phyloP scores from a whole-genome alignment of 345 rosid genomes.

The Stellera chamaejasme region DNA sequence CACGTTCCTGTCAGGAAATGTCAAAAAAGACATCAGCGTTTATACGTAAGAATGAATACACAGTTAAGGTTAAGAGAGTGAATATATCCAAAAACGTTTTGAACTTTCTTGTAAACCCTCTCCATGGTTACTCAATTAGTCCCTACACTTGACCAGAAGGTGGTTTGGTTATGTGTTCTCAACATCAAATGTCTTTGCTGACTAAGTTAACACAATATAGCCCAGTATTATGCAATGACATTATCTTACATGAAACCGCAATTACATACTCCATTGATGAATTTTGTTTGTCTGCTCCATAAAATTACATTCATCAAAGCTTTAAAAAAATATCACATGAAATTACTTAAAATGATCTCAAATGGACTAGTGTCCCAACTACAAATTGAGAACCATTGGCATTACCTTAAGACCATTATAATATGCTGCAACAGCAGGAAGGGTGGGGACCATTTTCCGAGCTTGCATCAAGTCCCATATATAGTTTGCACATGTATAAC shows the following conservation, averaged over 20 bases:
- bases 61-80: neutral
- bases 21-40: neutral
- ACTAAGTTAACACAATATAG: no score
- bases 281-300: no score
- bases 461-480: constrained; percentile 91
- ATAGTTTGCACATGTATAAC: constrained; percentile 74
- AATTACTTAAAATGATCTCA: no score
- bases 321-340: no score
- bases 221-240: no score
- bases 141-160: no score
- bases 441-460: constrained; percentile 33
- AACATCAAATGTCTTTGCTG: no score
- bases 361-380: neutral
- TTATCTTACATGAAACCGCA: no score
- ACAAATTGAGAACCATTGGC: neutral
- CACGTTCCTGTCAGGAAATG: constrained; percentile 45
- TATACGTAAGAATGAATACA: neutral
- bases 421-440: constrained; percentile 74
- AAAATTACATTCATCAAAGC: no score
- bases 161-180: no score
- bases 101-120: neutral
- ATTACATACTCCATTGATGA: no score
- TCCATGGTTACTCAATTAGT: no score
- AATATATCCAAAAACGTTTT: neutral
- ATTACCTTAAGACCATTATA: constrained; percentile 75